Percentiles rank a stretch among this genome's conserved stretches.
Conservation (phyloP, 495 filamentous ascomycete species). For the Penicillium turbatum region DNA sequence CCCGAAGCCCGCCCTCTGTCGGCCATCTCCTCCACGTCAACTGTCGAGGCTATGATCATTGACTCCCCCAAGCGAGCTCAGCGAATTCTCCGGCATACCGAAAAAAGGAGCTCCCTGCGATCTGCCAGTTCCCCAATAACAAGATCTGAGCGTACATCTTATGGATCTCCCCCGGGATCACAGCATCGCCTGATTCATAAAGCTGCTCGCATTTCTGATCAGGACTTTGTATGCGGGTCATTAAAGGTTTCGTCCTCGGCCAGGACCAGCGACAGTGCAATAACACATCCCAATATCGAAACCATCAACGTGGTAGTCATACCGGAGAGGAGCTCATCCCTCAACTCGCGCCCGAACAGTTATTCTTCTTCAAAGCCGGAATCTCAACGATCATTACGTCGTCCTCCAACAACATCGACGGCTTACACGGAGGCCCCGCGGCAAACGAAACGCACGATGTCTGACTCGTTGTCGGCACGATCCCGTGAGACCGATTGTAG, state of each 20-base stretch:
- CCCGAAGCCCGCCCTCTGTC: conserved; percentile 51
- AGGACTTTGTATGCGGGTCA: conserved; percentile 52
- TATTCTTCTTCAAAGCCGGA: conserved; percentile 34
- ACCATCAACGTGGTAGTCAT: conserved; percentile 69
- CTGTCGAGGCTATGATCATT: conserved; percentile 68
- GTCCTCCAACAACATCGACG: conserved; percentile 32
- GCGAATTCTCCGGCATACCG: conserved; percentile 61
- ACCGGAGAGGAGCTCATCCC: conserved; percentile 62
- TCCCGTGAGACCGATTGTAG: conserved; percentile 25
- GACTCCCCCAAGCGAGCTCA: conserved; percentile 50
- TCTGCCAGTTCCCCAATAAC: conserved; percentile 48
- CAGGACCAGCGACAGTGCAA: conserved; percentile 45
- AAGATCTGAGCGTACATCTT: conserved; percentile 41
- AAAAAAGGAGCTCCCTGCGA: conserved; percentile 58
- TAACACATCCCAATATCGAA: conserved; percentile 46
- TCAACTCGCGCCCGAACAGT: conserved; percentile 47
- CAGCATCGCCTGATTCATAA: conserved; percentile 49
- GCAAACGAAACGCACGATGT: conserved; percentile 36
- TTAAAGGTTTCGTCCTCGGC: conserved; percentile 56
- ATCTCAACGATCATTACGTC: conserved; percentile 34
- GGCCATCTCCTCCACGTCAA: conserved; percentile 61
- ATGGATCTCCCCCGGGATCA: conserved; percentile 36
- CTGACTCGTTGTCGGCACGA: conserved; percentile 33
- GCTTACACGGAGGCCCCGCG: conserved; percentile 32
- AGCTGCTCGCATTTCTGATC: conserved; percentile 42